A percentile compares a stretch with the other conserved stretches of the same genome.
Evolutionary conservation across 2,329 filamentous ascomycete genomes (phyloP).

Genomic region (Colletotrichum scovillei): DNA sequence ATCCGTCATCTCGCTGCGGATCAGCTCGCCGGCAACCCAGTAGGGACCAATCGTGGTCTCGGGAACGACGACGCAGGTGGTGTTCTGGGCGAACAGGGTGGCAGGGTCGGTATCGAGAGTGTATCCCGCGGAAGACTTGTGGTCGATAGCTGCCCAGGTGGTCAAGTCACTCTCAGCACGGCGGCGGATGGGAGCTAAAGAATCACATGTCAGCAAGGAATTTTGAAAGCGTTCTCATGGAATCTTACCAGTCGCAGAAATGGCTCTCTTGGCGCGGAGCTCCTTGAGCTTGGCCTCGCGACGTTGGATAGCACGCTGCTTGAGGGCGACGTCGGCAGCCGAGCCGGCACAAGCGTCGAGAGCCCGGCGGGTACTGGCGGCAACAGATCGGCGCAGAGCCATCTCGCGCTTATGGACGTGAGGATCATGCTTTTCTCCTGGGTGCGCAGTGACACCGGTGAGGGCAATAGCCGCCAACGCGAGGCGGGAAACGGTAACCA

Average conservation of each 20-base stretch:
- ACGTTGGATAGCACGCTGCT: conserved; percentile 3
- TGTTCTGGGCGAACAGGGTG: neutral
- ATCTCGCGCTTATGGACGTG: conserved; percentile 11
- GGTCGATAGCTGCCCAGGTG: neutral
- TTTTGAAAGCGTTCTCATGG: too few relatives aligned
- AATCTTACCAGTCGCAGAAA: neutral
- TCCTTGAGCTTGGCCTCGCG: conserved; percentile 4
- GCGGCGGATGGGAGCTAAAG: neutral
- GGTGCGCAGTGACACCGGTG: neutral
- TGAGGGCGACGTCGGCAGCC: neutral
- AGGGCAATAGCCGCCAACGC: too few relatives aligned
- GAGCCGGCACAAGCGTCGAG: neutral
- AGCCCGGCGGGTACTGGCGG: neutral
- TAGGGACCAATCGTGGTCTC: neutral
- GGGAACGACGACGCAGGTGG: neutral
- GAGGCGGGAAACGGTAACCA: too few relatives aligned
- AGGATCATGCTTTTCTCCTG: conserved; percentile 5
- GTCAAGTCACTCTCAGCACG: neutral
- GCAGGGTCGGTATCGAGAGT: neutral
- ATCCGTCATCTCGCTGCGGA: conserved; percentile 13
- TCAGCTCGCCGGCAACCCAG: conserved; percentile 8
- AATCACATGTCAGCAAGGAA: neutral
- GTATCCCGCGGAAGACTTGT: neutral
- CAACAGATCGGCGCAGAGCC: neutral
- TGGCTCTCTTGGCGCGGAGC: neutral